These are phyloP conservation scores for Gossypium gossypioides DNA, from an alignment of 441 rosid genomes.

Conservation along the genomic window DNA sequence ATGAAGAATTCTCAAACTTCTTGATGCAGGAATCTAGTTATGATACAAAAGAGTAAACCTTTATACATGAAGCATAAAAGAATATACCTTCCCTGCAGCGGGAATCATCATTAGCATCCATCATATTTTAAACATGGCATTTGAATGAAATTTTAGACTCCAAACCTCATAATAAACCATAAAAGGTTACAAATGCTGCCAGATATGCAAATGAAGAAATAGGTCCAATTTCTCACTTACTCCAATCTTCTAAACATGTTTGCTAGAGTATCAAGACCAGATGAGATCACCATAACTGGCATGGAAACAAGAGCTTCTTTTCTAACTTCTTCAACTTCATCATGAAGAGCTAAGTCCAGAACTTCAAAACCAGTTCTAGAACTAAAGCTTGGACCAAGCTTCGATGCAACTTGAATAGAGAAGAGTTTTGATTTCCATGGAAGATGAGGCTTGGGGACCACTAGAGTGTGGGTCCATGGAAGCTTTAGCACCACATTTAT, in stretches of 20 bases:
- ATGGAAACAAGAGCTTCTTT: conserved; percentile 62
- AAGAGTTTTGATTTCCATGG: conserved; percentile 52
- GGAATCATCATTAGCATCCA: background rate
- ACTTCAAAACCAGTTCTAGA: conserved; percentile 47
- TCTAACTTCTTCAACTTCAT: conserved; percentile 76
- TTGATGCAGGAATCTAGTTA: background rate
- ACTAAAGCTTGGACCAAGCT: conserved; percentile 44
- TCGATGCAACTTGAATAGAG: conserved; percentile 63
- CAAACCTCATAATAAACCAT: conserved; percentile 3
- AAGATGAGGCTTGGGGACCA: conserved; percentile 35
- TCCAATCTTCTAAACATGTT: conserved; percentile 54
- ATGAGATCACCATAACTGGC: conserved; percentile 61
- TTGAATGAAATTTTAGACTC: conserved; percentile 1
- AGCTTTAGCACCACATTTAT: conserved; percentile 54
- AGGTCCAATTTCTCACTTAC: conserved; percentile 44
- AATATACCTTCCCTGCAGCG: background rate
- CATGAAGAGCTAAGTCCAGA: conserved; percentile 58
- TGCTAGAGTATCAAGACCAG: conserved; percentile 43
- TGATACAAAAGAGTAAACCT: background rate
- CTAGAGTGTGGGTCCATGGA: conserved; percentile 62
- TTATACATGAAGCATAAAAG: background rate
- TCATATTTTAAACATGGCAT: background rate
- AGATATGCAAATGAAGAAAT: conserved; percentile 1
- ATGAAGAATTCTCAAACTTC: background rate
- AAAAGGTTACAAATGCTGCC: background rate